Conservation (phyloP, 192 early-diverging fungal genomes). For the Coemansia sp. region DNA sequence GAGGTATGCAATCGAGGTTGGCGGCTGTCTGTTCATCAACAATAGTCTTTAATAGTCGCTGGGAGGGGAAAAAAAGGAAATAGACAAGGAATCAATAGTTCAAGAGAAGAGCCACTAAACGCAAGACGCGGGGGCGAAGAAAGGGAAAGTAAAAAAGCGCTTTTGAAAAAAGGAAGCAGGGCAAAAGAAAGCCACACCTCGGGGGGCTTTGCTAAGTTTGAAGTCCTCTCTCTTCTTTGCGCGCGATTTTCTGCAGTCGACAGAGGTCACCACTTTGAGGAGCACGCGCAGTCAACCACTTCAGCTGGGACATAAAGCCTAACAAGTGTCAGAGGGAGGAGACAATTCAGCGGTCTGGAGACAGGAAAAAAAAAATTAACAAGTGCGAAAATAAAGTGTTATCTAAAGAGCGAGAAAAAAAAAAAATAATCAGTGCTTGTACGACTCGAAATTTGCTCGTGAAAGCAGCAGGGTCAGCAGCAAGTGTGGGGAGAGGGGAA, state of each 20-base stretch:
- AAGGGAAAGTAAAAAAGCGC: not conserved
- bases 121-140: not conserved
- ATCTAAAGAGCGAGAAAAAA: not conserved
- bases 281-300: conserved; percentile 2
- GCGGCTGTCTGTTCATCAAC: conserved; percentile 7
- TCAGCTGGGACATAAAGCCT: conserved; percentile 8
- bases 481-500: not conserved
- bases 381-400: not conserved
- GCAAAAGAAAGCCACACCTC: not conserved
- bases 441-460: not conserved
- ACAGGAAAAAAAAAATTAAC: not conserved
- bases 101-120: not conserved
- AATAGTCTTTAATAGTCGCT: conserved; percentile 4
- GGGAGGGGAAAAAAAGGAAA: not conserved
- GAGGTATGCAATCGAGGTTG: conserved; percentile 41
- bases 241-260: conserved; percentile 4
- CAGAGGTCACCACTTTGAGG: not conserved
- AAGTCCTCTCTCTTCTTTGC: not conserved
- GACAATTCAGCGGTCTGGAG: conserved; percentile 2
- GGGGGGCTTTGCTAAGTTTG: not conserved
- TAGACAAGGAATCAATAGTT: not conserved
- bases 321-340: not conserved
- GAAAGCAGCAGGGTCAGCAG: not conserved
- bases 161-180: not conserved
- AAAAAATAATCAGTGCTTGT: not conserved